Base-by-base conservation (phyloP, 2,329 filamentous ascomycete species). In the Fusarium buxicola region DNA sequence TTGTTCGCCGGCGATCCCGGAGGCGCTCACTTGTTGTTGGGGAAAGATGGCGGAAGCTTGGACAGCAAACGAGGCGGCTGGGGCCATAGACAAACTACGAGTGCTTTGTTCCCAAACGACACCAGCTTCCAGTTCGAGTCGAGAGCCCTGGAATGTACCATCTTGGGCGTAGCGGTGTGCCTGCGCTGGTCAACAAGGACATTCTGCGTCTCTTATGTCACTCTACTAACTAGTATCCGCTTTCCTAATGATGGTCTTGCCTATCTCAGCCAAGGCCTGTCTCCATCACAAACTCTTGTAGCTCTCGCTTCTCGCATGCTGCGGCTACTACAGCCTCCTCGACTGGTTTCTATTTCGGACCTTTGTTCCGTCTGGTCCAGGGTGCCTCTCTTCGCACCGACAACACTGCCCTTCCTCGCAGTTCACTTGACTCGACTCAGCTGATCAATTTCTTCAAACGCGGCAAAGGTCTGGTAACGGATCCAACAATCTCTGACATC, bases 251-350 rank as follows among this genome's bases (percentile, higher is more conserved):
- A 44, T 36, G n/a, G 18, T 15, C 34, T 43, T 25, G 30, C 38
- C 32, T 35, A 43, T 30, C 35, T 41, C 25, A 32, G 50, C 35
- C 41, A 40, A 52, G 32, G 34, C 15, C 39, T 21, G 35, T 41
- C 40, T 18, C 46, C 45, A 55, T 58, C 40, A 34, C 34, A 55
- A 48, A 44, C 47, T 44, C 16, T 31, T 49, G 32, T 28, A 35
- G 34, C 21, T 24, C 46, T 34, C 46, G 38, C 48, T 47, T 45
- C 30, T 31, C 24, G 48, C 39, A 47, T 53, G 48, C 35, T 40
- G 47, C 51, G 41, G 50, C 38, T 58, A 51, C 47, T 34, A 31
- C 52, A 54, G 60, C 46, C 50, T 55, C 58, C 32, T 52, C 32
- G 24, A 49, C 30, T 35, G 50, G 44, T 36, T 55, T 51, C 45